Conservation (phyloP, 805 yeast genomes). For the Ogataea methanolica region DNA sequence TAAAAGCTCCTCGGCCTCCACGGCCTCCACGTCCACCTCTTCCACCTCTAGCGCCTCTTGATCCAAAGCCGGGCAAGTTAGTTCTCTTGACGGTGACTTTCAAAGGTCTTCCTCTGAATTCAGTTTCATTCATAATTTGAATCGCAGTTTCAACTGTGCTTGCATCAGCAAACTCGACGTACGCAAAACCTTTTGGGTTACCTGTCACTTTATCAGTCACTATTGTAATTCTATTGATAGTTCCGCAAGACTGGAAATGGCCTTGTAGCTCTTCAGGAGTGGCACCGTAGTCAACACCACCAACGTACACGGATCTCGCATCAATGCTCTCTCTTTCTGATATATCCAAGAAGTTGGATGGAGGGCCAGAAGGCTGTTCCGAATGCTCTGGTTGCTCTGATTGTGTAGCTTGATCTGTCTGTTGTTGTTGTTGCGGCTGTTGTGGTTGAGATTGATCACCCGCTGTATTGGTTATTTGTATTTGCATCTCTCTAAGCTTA, state of each 20-base stretch:
- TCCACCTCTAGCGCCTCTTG: conserved; percentile 47
- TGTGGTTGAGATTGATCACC: conserved; percentile 2
- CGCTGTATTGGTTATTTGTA: conserved; percentile 14
- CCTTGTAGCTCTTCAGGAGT: conserved; percentile 77
- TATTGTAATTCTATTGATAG: conserved; percentile 76
- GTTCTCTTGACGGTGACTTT: conserved; percentile 78
- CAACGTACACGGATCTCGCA: conserved; percentile 72
- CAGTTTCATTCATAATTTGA: conserved; percentile 52
- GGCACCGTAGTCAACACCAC: conserved; percentile 77
- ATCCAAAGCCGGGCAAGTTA: conserved; percentile 67
- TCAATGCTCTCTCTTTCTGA: conserved; percentile 60
- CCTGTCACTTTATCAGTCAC: conserved; percentile 70
- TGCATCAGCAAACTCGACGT: conserved; percentile 73
- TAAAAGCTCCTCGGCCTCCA: conserved; percentile 19
- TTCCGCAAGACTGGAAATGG: conserved; percentile 66
- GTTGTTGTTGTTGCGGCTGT: conserved; percentile 4
- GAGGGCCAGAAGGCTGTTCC: conserved; percentile 3
- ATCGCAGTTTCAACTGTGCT: conserved; percentile 63
- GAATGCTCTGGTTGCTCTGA: conserved; percentile 1
- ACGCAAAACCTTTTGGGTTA: conserved; percentile 83
- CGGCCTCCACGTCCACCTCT: conserved; percentile 24
- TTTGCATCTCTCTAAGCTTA: conserved; percentile 55
- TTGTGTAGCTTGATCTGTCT: conserved; percentile 1
- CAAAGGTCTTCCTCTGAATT: conserved; percentile 63
- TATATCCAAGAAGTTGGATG: conserved; percentile 15